Percentiles rank a stretch among this genome's conserved stretches.
Evolutionary conservation across 768 basidiomycete species (phyloP).

Genomic region (Mycena polygramma): DNA sequence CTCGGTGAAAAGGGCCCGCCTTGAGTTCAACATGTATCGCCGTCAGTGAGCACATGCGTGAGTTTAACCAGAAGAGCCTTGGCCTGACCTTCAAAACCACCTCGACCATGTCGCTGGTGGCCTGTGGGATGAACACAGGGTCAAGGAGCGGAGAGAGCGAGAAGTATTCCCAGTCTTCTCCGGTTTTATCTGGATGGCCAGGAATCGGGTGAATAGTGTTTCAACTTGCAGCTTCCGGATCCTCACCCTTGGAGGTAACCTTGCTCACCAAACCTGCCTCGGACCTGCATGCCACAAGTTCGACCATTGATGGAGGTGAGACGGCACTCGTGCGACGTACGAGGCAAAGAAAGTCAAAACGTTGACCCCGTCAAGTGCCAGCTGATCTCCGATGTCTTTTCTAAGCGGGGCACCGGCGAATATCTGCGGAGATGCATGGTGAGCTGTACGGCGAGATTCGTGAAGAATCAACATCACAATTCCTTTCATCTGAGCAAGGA

Average conservation of each 20-base stretch:
- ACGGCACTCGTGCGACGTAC: background rate
- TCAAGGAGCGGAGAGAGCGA: slow-evolving; percentile 5
- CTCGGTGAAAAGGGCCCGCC: slow-evolving; percentile 3
- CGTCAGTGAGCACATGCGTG: background rate
- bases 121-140: slow-evolving; percentile 3
- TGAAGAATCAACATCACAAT: background rate
- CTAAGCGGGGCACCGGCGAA: background rate
- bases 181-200: slow-evolving; percentile 3
- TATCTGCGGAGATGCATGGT: background rate
- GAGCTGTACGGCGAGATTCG: background rate
- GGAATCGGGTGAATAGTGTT: background rate
- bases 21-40: background rate
- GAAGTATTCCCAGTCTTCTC: slow-evolving; percentile 13
- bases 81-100: slow-evolving; percentile 7
- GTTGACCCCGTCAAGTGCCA: background rate
- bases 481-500: slow-evolving; percentile 13
- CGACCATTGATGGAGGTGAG: too few species aligned
- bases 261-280: slow-evolving; percentile 6
- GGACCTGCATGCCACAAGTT: background rate
- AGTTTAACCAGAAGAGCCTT: background rate
- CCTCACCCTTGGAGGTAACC: background rate
- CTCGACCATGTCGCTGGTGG: slow-evolving; percentile 8
- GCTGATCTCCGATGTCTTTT: slow-evolving; percentile 10
- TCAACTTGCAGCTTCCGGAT: background rate
- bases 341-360: slow-evolving; percentile 1